A percentile compares a stretch with the other conserved stretches of the same genome.
Evolutionary conservation across 805 yeast genomes (phyloP).

Genomic region (Metschnikowia chrysomelidarum): DNA sequence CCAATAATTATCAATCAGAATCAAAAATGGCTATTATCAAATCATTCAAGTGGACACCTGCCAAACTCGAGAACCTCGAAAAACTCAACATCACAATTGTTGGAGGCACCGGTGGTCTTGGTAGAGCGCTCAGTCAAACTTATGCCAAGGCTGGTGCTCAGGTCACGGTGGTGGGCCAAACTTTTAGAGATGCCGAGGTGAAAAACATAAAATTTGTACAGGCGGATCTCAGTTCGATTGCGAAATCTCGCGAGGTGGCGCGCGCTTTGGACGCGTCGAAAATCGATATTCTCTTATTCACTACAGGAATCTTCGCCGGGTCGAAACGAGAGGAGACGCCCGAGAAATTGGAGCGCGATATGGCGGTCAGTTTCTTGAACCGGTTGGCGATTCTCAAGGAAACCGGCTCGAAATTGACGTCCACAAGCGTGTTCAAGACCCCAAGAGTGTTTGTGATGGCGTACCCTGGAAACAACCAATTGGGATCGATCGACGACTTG

Average conservation of each 20-base stretch:
- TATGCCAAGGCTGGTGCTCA: conserved; percentile 27
- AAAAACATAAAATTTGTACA: conserved; percentile 18
- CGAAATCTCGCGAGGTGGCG: conserved; percentile 15
- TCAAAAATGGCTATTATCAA: conserved; percentile 19
- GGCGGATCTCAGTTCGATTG: conserved; percentile 33
- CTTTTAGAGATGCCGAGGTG: conserved; percentile 28
- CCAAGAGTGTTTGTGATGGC: conserved; percentile 41
- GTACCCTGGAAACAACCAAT: conserved; percentile 32
- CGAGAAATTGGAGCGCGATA: conserved; percentile 38
- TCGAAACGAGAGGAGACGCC: conserved; percentile 27
- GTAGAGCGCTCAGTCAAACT: conserved; percentile 29
- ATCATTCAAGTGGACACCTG: conserved; percentile 4
- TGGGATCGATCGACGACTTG: conserved; percentile 34
- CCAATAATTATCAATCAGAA: no score
- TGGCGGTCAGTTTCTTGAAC: conserved; percentile 38
- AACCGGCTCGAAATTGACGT: conserved; percentile 23
- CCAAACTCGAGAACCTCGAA: conserved; percentile 1
- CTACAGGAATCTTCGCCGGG: conserved; percentile 41
- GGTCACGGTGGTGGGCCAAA: conserved; percentile 29
- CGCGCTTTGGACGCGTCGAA: conserved; percentile 5
- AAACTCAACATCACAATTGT: conserved; percentile 24
- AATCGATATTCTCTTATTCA: conserved; percentile 30
- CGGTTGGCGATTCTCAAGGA: conserved; percentile 29
- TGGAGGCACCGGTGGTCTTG: conserved; percentile 44
- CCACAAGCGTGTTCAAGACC: conserved; percentile 1